phyloP scores from a whole-genome alignment of 768 basidiomycete genomes.

The Pleurotus djamor region DNA sequence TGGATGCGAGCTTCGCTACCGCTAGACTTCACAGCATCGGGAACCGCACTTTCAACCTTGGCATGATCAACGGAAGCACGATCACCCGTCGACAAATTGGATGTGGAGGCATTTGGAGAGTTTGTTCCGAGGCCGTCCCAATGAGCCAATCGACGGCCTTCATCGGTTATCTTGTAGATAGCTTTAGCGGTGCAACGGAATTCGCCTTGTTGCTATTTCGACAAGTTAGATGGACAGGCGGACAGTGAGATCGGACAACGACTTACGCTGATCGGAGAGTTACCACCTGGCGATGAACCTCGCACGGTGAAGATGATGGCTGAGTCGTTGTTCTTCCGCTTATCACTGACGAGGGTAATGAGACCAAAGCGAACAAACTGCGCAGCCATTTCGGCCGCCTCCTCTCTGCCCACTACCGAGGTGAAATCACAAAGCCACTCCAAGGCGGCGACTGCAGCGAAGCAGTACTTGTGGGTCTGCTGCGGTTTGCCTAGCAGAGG shows the following conservation, averaged over 20 bases:
- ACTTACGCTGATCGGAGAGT: conserved; percentile 73
- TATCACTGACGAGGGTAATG: conserved; percentile 85
- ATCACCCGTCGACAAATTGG: conserved; percentile 50
- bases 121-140: conserved; percentile 67
- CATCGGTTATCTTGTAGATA: conserved; percentile 92
- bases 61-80: conserved; percentile 61
- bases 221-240: conserved; percentile 11
- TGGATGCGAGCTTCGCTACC: conserved; percentile 61
- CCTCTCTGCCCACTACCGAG: conserved; percentile 92
- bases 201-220: conserved; percentile 81
- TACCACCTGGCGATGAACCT: conserved; percentile 72
- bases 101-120: conserved; percentile 66
- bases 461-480: conserved; percentile 66
- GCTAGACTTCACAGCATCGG: conserved; percentile 30
- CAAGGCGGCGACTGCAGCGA: conserved; percentile 82
- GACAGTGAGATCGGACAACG: conserved; percentile 7
- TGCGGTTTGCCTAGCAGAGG: conserved; percentile 48
- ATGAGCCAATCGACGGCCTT: conserved; percentile 81
- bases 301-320: conserved; percentile 93
- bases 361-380: conserved; percentile 97
- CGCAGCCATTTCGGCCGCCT: conserved; percentile 96
- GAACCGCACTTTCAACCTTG: conserved; percentile 19
- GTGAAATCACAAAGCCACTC: conserved; percentile 99
- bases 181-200: conserved; percentile 96
- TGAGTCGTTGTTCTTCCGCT: conserved; percentile 87